Percentiles rank a stretch among this genome's conserved stretches.
These are phyloP conservation scores for Cyclanthera cordifolia DNA, from an alignment of 306 rosid species.

Conservation along the genomic window DNA sequence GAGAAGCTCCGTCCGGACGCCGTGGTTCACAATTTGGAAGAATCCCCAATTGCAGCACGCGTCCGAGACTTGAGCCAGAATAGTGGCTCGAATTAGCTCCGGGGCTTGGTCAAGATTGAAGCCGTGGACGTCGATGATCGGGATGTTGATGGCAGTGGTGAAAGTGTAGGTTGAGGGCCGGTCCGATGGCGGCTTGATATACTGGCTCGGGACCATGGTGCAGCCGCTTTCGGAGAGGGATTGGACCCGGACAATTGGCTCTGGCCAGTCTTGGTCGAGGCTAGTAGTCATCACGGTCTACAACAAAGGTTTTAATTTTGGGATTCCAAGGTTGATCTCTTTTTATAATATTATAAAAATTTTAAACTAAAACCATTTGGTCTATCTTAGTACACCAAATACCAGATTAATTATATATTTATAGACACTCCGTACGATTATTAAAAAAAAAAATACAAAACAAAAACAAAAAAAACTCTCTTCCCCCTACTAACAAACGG, in stretches of 20 bases:
- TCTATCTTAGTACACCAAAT: neutral
- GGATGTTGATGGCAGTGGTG: conserved; percentile 32
- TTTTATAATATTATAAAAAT: conserved; percentile 5
- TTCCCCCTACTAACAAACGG: too few relatives aligned
- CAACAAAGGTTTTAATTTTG: neutral
- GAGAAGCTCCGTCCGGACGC: conserved; percentile 38
- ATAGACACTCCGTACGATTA: too few relatives aligned
- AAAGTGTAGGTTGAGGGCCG: conserved; percentile 21
- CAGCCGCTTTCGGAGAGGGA: conserved; percentile 43
- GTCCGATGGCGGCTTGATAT: conserved; percentile 48
- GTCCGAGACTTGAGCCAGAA: conserved; percentile 30
- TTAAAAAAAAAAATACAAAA: too few relatives aligned
- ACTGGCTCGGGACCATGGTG: conserved; percentile 42
- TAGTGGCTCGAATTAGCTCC: neutral
- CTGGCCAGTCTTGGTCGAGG: conserved; percentile 63
- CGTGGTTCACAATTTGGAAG: conserved; percentile 65
- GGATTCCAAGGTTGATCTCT: conserved; percentile 16
- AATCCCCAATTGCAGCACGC: conserved; percentile 71
- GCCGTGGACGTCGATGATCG: conserved; percentile 44
- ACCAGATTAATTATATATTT: neutral
- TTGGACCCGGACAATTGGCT: conserved; percentile 77
- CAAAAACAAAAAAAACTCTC: too few relatives aligned
- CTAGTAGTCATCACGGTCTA: conserved; percentile 19
- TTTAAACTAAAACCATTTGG: neutral
- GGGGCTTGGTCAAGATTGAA: conserved; percentile 8